Conservation (phyloP, 768 basidiomycete species). For the Suillus lakei region DNA sequence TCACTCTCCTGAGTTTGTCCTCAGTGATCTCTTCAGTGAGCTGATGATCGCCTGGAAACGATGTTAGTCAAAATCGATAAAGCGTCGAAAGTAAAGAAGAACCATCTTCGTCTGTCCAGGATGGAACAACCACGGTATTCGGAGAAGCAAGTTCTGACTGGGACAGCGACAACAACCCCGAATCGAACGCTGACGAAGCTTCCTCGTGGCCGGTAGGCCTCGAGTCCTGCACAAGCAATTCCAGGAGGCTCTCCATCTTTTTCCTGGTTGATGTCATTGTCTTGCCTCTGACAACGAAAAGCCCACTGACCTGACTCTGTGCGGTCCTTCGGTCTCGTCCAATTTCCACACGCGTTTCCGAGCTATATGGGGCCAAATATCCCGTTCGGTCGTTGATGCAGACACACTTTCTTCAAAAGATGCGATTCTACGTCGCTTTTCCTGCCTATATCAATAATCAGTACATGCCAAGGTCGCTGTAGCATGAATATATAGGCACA, state of each 20-base stretch:
- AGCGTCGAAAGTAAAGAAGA: background rate
- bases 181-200: background rate
- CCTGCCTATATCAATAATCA: slow-evolving; percentile 56
- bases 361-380: slow-evolving; percentile 73
- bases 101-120: slow-evolving; percentile 1
- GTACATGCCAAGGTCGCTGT: background rate
- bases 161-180: background rate
- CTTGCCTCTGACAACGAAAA: background rate
- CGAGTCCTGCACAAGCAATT: slow-evolving; percentile 27
- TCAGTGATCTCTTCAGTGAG: slow-evolving; percentile 81
- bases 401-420: slow-evolving; percentile 64
- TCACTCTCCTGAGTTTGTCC: slow-evolving; percentile 86
- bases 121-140: background rate
- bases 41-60: slow-evolving; percentile 48
- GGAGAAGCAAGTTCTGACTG: slow-evolving; percentile 2
- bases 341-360: slow-evolving; percentile 67
- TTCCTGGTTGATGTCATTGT: slow-evolving; percentile 50
- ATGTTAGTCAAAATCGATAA: slow-evolving; percentile 1
- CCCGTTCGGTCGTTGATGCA: slow-evolving; percentile 73
- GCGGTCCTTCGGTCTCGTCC: slow-evolving; percentile 92
- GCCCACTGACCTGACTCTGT: slow-evolving; percentile 71
- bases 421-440: slow-evolving; percentile 73
- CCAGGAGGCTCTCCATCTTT: slow-evolving; percentile 71
- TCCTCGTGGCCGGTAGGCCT: background rate
- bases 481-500: slow-evolving; percentile 44